These are phyloP conservation scores for Lichtheimia ornata DNA, from an alignment of 371 early-diverging fungal genomes.

Conservation along the genomic window DNA sequence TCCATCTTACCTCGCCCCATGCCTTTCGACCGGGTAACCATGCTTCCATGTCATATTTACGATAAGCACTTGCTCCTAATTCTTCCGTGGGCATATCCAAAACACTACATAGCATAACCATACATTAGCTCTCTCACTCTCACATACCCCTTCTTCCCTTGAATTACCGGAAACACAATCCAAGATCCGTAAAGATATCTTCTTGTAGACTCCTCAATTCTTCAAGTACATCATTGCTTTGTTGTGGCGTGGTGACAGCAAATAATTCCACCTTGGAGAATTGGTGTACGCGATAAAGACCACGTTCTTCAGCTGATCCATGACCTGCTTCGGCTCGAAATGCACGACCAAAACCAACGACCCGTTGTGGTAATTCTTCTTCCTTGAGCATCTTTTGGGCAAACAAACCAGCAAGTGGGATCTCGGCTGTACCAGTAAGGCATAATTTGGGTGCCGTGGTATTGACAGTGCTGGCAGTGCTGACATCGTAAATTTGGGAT, in stretches of 20 bases:
- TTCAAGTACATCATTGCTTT: slow-evolving; percentile 68
- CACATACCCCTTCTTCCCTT: neutral
- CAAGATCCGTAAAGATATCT: slow-evolving; percentile 77
- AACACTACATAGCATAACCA: slow-evolving; percentile 44
- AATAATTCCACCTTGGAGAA: slow-evolving; percentile 95
- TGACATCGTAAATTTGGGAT: slow-evolving; percentile 84
- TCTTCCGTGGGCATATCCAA: slow-evolving; percentile 94
- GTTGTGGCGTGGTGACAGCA: slow-evolving; percentile 67
- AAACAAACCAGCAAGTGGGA: slow-evolving; percentile 88
- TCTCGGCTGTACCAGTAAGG: slow-evolving; percentile 90
- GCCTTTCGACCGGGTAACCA: slow-evolving; percentile 89
- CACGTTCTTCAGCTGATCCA: slow-evolving; percentile 79
- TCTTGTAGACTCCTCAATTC: slow-evolving; percentile 77
- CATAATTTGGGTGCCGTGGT: slow-evolving; percentile 57
- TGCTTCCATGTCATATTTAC: slow-evolving; percentile 94
- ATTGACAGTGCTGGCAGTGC: slow-evolving; percentile 50
- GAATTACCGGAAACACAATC: slow-evolving; percentile 75
- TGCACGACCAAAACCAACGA: slow-evolving; percentile 83
- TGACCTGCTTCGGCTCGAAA: slow-evolving; percentile 92
- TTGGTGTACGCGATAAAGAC: slow-evolving; percentile 93
- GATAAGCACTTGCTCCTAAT: slow-evolving; percentile 89
- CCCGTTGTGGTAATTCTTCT: slow-evolving; percentile 62
- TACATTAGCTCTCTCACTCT: neutral
- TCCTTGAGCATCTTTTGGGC: slow-evolving; percentile 61
- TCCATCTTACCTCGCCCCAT: slow-evolving; percentile 83